These are phyloP conservation scores for Xylaria sp. DNA, from an alignment of 2,329 filamentous ascomycete genomes.

Conservation along the genomic window DNA sequence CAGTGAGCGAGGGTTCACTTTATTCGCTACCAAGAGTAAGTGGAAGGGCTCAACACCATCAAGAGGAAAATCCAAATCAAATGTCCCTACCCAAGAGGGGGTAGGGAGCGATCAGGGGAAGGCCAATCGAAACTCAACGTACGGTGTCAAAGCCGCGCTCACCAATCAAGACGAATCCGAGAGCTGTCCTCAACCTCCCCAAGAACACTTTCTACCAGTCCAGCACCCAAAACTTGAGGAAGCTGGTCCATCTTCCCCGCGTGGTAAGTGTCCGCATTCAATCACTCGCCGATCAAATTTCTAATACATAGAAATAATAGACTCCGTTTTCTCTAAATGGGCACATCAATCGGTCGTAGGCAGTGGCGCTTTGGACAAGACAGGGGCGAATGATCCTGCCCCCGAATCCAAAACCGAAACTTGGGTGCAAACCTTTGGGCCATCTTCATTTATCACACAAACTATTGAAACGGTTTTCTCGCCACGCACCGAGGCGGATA, in stretches of 20 bases:
- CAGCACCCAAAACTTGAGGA: slow-evolving; percentile 30
- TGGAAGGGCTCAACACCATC: slow-evolving; percentile 41
- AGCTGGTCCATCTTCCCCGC: slow-evolving; percentile 41
- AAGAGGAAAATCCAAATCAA: slow-evolving; percentile 20
- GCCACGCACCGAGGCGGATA: slow-evolving; percentile 42
- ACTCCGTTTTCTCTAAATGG: slow-evolving; percentile 53
- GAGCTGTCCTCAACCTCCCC: slow-evolving; percentile 28
- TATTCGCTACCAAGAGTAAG: slow-evolving; percentile 50
- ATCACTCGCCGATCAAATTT: neutral
- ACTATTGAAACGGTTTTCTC: slow-evolving; percentile 47
- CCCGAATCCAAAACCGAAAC: slow-evolving; percentile 40
- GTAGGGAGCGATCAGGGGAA: slow-evolving; percentile 17
- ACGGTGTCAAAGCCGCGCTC: slow-evolving; percentile 36
- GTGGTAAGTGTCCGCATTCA: slow-evolving; percentile 38
- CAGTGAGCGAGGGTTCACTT: slow-evolving; percentile 47
- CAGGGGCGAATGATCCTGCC: slow-evolving; percentile 39
- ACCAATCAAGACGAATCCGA: slow-evolving; percentile 31
- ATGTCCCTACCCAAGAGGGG: slow-evolving; percentile 5
- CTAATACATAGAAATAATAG: slow-evolving; percentile 34
- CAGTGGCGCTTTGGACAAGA: slow-evolving; percentile 43
- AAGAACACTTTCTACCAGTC: slow-evolving; percentile 26
- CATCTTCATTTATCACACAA: slow-evolving; percentile 50
- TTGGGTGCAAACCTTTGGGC: slow-evolving; percentile 48
- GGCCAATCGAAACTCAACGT: slow-evolving; percentile 31
- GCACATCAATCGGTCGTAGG: slow-evolving; percentile 45